Conservation (phyloP, 305 asterid genomes). For the Fraxinus xanthoxyloides region DNA sequence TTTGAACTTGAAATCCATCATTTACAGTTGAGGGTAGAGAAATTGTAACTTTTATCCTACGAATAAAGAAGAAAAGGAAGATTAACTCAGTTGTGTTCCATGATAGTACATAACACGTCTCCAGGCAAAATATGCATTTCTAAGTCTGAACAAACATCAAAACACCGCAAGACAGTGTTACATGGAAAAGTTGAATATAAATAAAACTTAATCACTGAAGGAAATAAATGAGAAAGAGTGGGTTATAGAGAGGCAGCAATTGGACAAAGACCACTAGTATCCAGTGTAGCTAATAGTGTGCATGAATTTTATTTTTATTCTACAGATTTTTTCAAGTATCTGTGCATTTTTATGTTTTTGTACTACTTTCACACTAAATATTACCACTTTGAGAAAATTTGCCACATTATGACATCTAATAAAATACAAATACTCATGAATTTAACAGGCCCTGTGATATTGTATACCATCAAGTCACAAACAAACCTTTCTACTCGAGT, state of each 20-base stretch:
- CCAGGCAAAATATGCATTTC: not conserved
- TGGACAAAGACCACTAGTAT: not conserved
- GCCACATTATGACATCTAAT: not conserved
- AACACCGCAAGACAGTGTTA: not conserved
- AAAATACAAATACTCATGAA: not conserved
- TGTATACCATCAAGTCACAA: not conserved
- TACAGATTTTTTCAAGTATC: not conserved
- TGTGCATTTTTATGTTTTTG: not conserved
- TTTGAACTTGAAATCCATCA: slow-evolving; percentile 60
- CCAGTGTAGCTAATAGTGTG: not conserved
- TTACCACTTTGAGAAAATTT: not conserved
- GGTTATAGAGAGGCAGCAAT: not conserved
- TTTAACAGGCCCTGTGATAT: not conserved
- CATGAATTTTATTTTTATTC: not conserved
- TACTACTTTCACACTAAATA: not conserved
- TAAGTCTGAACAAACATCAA: not conserved
- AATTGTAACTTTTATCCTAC: slow-evolving; percentile 81
- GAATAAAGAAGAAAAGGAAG: slow-evolving; percentile 15
- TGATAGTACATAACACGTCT: not conserved
- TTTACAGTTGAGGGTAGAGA: slow-evolving; percentile 68
- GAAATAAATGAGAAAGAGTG: not conserved
- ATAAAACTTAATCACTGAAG: not conserved
- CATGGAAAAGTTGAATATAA: not conserved
- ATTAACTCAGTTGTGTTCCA: slow-evolving; percentile 14
- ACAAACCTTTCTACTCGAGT: not conserved